Conservation (phyloP, 2,329 filamentous ascomycete species). For the Xylariaceae sp. region DNA sequence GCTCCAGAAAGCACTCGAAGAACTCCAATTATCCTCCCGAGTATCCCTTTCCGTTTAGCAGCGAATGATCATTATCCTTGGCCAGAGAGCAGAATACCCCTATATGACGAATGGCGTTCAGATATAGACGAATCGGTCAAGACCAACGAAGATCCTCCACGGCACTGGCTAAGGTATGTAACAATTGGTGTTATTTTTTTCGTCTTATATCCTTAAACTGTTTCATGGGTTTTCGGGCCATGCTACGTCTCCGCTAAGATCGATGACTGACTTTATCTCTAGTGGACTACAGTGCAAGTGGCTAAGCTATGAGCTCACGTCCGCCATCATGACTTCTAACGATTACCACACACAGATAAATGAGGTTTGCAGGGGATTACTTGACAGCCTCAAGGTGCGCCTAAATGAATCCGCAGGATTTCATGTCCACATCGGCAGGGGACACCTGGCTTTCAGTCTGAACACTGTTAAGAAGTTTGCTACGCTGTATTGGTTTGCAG, state of each 20-base stretch:
- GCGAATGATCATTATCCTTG: too few species aligned
- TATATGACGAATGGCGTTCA: too few species aligned
- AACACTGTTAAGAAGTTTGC: conserved; percentile 24
- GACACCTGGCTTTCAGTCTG: conserved; percentile 25
- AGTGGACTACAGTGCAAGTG: conserved; percentile 12
- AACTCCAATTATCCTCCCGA: too few species aligned
- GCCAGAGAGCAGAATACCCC: too few species aligned
- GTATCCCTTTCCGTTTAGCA: too few species aligned
- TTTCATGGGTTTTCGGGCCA: conserved; percentile 24
- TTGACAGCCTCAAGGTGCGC: conserved; percentile 19
- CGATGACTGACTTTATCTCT: neutral
- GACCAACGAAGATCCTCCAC: too few species aligned
- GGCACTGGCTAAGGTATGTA: too few species aligned
- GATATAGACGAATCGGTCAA: too few species aligned
- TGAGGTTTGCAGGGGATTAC: conserved; percentile 18
- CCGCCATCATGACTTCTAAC: conserved; percentile 17
- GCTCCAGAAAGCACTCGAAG: too few species aligned
- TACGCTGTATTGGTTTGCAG: conserved; percentile 20
- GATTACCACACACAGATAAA: conserved; percentile 14
- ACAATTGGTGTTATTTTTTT: too few species aligned
- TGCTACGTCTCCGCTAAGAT: conserved; percentile 13
- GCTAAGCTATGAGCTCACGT: conserved; percentile 21
- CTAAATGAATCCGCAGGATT: conserved; percentile 22
- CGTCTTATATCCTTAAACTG: too few species aligned
- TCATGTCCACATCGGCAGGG: conserved; percentile 27